Evolutionary conservation across 495 filamentous ascomycete species (phyloP), one percentile per base, ranked within the genome.

Genomic region (Usnea hakonensis): DNA sequence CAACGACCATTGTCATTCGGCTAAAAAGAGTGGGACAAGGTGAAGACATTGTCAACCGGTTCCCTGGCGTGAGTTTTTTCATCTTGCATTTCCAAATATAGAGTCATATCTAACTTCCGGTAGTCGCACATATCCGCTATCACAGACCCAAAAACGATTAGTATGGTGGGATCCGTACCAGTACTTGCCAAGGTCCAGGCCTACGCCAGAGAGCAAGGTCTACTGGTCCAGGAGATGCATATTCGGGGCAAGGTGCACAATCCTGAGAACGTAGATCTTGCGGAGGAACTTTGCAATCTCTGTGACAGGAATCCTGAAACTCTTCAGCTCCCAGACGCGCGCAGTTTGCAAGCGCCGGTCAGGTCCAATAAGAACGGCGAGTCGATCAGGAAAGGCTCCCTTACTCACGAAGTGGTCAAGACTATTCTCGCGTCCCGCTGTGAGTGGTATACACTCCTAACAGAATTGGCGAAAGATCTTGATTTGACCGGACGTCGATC

Each of bases 341-440:
- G 54, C 8, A 17, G 44, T 6, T 52, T 76, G 13, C 65, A 68
- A 28, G 64, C 67, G n/a, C 57, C 66, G n/a, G 64, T 76, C 2
- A 60, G 69, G 36, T 73, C 69, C 17, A 76, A 74, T 58, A 50
- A 35, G 33, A 65, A 64, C 5, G 73, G 71, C 21, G 57, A 60
- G 56, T 17, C 32, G 23, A 44, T 63, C 28, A 56, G 35, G 23
- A 17, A 44, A 30, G 67, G 57, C 8, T 63, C 67, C 0, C 68
- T 76, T 14, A 66, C 72, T 21, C 62, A 69, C 17, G 72, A 75
- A 56, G 35, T 68, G n/a, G 59, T 74, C 36, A 67, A 44, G 30
- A 70, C 62, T n/a, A 72, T 71, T 37, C 65, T 76, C 8, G 67
- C 70, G n/a, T 67, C 69, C 19, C 60, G 68, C 13, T 76, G 72